Percentiles rank a stretch among this genome's conserved stretches.
phyloP scores from a whole-genome alignment of 345 rosid species.

The Melaleuca quinquenervia region DNA sequence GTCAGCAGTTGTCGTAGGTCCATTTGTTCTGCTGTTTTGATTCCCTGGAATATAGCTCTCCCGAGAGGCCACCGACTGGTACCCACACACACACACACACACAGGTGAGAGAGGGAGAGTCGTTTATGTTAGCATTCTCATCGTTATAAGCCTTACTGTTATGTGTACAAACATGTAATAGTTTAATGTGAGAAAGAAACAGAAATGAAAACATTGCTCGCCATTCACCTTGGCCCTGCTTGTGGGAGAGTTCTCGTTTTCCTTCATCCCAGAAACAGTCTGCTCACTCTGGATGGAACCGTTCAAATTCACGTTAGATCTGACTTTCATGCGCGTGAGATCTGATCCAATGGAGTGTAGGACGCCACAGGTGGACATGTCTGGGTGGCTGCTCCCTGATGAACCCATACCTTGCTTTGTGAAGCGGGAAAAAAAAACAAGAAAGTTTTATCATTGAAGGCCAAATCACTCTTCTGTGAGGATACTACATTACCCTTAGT shows the following conservation, averaged over 20 bases:
- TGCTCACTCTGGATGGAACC: conserved; percentile 51
- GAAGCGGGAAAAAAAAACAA: background rate
- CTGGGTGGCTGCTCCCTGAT: conserved; percentile 27
- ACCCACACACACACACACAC: background rate
- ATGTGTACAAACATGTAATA: background rate
- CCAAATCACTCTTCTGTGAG: background rate
- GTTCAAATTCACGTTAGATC: conserved; percentile 45
- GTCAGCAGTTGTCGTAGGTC: conserved; percentile 12
- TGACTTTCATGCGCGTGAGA: conserved; percentile 70
- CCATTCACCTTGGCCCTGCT: conserved; percentile 58
- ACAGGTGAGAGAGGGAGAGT: background rate
- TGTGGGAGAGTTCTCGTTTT: conserved; percentile 53
- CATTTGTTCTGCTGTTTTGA: conserved; percentile 26
- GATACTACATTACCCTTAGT: background rate
- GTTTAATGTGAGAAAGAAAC: background rate
- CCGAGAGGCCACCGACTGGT: conserved; percentile 75
- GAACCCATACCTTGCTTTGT: conserved; percentile 5
- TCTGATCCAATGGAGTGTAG: conserved; percentile 93
- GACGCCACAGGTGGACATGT: conserved; percentile 74
- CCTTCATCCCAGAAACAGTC: conserved; percentile 39
- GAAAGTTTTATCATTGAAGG: background rate
- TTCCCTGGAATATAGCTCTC: conserved; percentile 57
- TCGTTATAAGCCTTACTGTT: background rate
- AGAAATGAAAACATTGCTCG: background rate
- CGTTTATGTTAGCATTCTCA: background rate